phyloP scores from a whole-genome alignment of 176 grass and related monocot species.

The Thinopyrum elongatum region DNA sequence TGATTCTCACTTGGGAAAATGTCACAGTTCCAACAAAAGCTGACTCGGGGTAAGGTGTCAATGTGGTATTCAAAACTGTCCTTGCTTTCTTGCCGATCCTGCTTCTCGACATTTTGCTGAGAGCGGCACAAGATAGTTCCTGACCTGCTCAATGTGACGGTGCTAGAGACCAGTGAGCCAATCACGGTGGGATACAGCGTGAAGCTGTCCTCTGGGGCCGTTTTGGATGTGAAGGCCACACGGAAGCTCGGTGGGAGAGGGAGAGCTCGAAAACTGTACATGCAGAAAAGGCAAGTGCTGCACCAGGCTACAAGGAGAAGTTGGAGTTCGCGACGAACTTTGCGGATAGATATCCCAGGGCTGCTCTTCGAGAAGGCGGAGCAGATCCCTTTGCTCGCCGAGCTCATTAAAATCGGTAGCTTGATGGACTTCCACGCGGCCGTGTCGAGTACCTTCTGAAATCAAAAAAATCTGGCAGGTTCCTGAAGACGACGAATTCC shows the following conservation, averaged over 20 bases:
- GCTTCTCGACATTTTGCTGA: conserved; percentile 32
- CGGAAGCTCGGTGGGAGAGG: conserved; percentile 61
- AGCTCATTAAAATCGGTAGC: conserved; percentile 51
- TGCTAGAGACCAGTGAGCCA: conserved; percentile 34
- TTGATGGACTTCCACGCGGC: conserved; percentile 51
- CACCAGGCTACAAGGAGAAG: conserved; percentile 24
- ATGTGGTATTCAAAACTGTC: conserved; percentile 40
- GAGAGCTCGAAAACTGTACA: conserved; percentile 41
- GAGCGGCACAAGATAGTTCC: conserved; percentile 37
- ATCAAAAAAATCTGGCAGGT: conserved; percentile 64
- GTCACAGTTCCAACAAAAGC: background rate
- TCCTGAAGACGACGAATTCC: conserved; percentile 55
- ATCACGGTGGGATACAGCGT: conserved; percentile 53
- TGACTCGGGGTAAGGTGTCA: conserved; percentile 14
- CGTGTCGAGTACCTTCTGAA: conserved; percentile 56
- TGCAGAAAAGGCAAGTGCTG: background rate
- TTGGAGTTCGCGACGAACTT: conserved; percentile 60
- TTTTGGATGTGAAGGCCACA: conserved; percentile 28
- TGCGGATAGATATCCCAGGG: conserved; percentile 51
- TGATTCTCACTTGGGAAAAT: conserved; percentile 18
- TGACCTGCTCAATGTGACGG: conserved; percentile 39
- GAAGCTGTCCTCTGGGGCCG: conserved; percentile 25
- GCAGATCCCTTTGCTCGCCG: conserved; percentile 35
- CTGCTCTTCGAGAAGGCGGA: conserved; percentile 57
- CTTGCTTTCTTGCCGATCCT: conserved; percentile 51